Conservation (phyloP, 2,329 filamentous ascomycete species). For the Cordyceps sp. region DNA sequence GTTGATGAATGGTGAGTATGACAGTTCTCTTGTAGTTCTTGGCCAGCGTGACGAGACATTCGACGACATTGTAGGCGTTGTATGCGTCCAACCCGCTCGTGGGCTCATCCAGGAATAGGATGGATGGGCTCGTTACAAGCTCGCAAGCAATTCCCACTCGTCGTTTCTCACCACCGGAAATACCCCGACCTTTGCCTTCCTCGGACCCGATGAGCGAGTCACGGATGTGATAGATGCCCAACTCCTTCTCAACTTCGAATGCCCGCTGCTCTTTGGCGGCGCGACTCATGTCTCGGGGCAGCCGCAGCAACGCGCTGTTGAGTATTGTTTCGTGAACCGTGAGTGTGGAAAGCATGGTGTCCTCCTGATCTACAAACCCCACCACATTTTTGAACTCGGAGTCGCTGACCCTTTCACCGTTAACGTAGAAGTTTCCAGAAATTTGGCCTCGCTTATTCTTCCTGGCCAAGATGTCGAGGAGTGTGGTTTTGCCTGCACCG, state of each 20-base stretch:
- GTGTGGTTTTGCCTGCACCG: constrained; percentile 92
- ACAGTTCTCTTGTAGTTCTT: constrained; percentile 96
- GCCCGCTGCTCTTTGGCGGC: constrained; percentile 82
- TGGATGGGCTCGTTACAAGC: constrained; percentile 90
- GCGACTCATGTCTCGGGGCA: constrained; percentile 83
- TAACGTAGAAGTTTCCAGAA: constrained; percentile 74
- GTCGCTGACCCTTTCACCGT: constrained; percentile 78
- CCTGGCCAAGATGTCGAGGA: constrained; percentile 84
- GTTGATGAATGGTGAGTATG: constrained; percentile 96
- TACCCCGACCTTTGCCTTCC: constrained; percentile 83
- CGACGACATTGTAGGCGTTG: constrained; percentile 96
- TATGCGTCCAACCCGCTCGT: constrained; percentile 92
- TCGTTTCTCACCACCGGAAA: constrained; percentile 92
- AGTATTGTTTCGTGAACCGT: constrained; percentile 97
- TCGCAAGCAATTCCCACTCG: constrained; percentile 96
- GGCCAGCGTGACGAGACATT: constrained; percentile 84
- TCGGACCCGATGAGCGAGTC: constrained; percentile 94
- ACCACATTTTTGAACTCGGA: constrained; percentile 79
- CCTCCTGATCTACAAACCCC: constrained; percentile 95
- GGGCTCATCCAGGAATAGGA: constrained; percentile 91
- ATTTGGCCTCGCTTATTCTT: constrained; percentile 87
- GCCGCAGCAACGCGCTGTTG: constrained; percentile 76
- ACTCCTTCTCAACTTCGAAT: constrained; percentile 83
- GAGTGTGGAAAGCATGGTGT: constrained; percentile 87
- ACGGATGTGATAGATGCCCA: constrained; percentile 86